These are phyloP conservation scores for Phylloporus rhodoxanthus DNA, from an alignment of 768 basidiomycete genomes.

Conservation along the genomic window DNA sequence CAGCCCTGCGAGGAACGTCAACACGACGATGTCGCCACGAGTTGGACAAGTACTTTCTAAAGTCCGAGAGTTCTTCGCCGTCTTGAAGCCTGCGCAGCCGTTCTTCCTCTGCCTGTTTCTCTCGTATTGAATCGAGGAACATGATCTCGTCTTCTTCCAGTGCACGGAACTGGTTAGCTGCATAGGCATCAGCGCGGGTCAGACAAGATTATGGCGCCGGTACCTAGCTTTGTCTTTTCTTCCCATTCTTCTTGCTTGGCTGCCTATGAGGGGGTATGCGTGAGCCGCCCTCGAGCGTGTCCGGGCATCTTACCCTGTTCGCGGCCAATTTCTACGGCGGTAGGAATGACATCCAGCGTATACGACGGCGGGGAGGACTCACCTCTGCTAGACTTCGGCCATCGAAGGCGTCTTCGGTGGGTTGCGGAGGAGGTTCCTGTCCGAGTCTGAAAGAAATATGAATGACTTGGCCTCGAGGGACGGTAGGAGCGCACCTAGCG, in stretches of 20 bases:
- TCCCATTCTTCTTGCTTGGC: slow-evolving; percentile 95
- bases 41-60: slow-evolving; percentile 56
- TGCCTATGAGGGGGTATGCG: slow-evolving; percentile 39
- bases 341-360: slow-evolving; percentile 5
- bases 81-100: slow-evolving; percentile 67
- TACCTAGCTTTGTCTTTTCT: slow-evolving; percentile 73
- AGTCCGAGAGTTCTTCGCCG: slow-evolving; percentile 71
- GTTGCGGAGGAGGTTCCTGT: slow-evolving; percentile 76
- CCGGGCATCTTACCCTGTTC: slow-evolving; percentile 56
- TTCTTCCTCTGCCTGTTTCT: slow-evolving; percentile 72
- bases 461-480: background rate
- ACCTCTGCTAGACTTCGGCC: slow-evolving; percentile 88
- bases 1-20: slow-evolving; percentile 41
- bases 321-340: slow-evolving; percentile 74
- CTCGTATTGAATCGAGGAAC: slow-evolving; percentile 78
- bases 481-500: slow-evolving; percentile 47
- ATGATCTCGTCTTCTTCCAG: slow-evolving; percentile 87
- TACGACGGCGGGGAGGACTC: slow-evolving; percentile 29
- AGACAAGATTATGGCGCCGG: slow-evolving; percentile 2
- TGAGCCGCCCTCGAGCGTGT: slow-evolving; percentile 8
- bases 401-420: slow-evolving; percentile 71
- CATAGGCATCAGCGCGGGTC: slow-evolving; percentile 6
- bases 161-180: slow-evolving; percentile 85
- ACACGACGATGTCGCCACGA: background rate
- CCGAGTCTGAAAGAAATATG: slow-evolving; percentile 49